Evolutionary conservation across 495 filamentous ascomycete genomes (phyloP).

Genomic region (Aspergillus avenaceus): DNA sequence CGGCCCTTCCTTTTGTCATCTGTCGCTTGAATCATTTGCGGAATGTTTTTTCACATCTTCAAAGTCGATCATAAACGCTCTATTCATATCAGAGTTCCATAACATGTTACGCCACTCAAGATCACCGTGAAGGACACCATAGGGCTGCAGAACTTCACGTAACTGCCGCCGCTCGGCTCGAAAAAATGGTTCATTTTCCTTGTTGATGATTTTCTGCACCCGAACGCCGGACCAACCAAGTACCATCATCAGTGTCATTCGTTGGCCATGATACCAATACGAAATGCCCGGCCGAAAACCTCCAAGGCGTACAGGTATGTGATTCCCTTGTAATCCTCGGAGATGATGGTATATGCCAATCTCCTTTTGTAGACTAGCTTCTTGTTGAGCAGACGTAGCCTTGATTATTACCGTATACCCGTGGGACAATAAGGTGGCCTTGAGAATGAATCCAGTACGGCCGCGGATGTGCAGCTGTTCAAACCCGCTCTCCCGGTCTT

Average conservation of each 20-base stretch:
- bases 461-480: no score
- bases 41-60: slow-evolving; percentile 22
- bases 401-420: no score
- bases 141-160: slow-evolving; percentile 9
- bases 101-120: slow-evolving; percentile 23
- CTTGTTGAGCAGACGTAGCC: no score
- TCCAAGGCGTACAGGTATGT: slow-evolving; percentile 21
- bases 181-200: slow-evolving; percentile 17
- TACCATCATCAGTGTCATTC: slow-evolving; percentile 24
- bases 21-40: no score
- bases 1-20: no score
- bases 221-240: slow-evolving; percentile 20
- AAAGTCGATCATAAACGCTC: slow-evolving; percentile 20
- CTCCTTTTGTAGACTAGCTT: no score
- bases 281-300: slow-evolving; percentile 13
- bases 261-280: slow-evolving; percentile 25
- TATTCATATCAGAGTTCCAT: slow-evolving; percentile 10
- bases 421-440: no score
- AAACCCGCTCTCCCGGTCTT: no score
- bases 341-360: slow-evolving; percentile 12
- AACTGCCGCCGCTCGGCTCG: slow-evolving; percentile 15
- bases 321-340: slow-evolving; percentile 14
- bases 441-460: no score
- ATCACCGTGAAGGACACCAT: slow-evolving; percentile 16
- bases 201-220: slow-evolving; percentile 21